Percentiles rank a stretch among this genome's conserved stretches.
phyloP scores from a whole-genome alignment of 2,329 filamentous ascomycete species.

The Fusarium austroafricanum region DNA sequence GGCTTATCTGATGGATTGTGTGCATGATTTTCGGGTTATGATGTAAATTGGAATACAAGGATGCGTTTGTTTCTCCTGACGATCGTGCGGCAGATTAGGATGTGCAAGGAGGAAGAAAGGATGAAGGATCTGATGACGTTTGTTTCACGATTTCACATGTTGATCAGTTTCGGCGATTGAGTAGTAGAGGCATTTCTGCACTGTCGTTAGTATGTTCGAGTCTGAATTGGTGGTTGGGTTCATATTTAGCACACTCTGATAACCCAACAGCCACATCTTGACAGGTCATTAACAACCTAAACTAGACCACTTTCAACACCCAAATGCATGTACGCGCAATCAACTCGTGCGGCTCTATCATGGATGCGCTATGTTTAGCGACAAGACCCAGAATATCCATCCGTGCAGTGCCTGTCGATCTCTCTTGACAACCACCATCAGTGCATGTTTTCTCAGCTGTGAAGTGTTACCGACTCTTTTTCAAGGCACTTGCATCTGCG shows the following conservation, averaged over 20 bases:
- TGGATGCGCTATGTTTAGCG: constrained; percentile 33
- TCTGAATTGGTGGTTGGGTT: too few relatives aligned
- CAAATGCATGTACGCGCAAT: constrained; percentile 17
- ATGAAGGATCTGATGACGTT: constrained; percentile 1
- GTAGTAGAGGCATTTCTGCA: too few relatives aligned
- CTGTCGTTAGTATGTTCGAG: too few relatives aligned
- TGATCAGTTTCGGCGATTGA: background rate
- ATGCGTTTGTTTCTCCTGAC: constrained; percentile 24
- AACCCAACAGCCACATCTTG: background rate
- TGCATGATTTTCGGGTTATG: background rate
- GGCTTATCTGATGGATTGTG: background rate
- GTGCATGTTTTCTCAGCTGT: background rate
- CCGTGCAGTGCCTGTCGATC: constrained; percentile 29
- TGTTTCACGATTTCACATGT: background rate
- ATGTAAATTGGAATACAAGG: background rate
- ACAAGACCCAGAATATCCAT: constrained; percentile 2
- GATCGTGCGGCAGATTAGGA: constrained; percentile 36
- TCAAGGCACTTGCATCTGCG: background rate
- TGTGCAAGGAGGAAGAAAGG: constrained; percentile 18
- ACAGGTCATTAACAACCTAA: background rate
- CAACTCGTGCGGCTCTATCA: constrained; percentile 26
- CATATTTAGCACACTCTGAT: background rate
- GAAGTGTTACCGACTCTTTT: constrained; percentile 1
- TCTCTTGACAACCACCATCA: constrained; percentile 1
- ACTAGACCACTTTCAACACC: too few relatives aligned